Evolutionary conservation across 352 stramenopile species (phyloP).

Genomic region (Pythium dissimile): DNA sequence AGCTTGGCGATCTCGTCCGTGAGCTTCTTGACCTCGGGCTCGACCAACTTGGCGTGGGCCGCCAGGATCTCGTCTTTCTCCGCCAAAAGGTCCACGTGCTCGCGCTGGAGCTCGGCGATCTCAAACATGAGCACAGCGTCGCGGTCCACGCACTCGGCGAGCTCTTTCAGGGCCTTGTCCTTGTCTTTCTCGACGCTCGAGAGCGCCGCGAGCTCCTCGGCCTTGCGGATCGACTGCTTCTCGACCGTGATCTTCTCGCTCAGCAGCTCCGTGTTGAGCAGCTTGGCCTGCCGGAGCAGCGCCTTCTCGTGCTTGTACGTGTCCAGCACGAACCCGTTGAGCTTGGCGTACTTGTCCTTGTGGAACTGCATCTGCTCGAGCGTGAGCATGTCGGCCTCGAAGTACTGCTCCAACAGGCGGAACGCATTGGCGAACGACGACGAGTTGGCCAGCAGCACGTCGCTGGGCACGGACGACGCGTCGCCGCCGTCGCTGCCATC

Average conservation of each 20-base stretch:
- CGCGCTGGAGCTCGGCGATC: constrained; percentile 82
- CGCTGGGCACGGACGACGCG: constrained; percentile 12
- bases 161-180: constrained; percentile 70
- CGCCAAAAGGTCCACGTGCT: constrained; percentile 64
- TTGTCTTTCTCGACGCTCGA: constrained; percentile 77
- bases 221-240: constrained; percentile 84
- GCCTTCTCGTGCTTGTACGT: constrained; percentile 84
- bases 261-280: constrained; percentile 81
- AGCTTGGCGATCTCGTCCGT: constrained; percentile 62
- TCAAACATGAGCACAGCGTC: constrained; percentile 86
- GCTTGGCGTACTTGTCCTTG: constrained; percentile 75
- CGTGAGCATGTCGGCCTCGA: constrained; percentile 80
- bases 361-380: constrained; percentile 75
- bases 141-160: constrained; percentile 71
- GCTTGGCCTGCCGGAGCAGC: constrained; percentile 76
- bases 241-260: constrained; percentile 84
- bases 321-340: constrained; percentile 65
- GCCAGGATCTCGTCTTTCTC: constrained; percentile 73
- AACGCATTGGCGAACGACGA: constrained; percentile 67
- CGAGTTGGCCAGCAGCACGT: constrained; percentile 35
- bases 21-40: constrained; percentile 78
- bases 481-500: constrained; percentile 13
- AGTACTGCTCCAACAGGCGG: constrained; percentile 80
- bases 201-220: constrained; percentile 72
- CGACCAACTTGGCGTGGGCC: constrained; percentile 79